Evolutionary conservation across 164 flowering plant genomes (phyloP).

Genomic region (Aristolochia californica): DNA sequence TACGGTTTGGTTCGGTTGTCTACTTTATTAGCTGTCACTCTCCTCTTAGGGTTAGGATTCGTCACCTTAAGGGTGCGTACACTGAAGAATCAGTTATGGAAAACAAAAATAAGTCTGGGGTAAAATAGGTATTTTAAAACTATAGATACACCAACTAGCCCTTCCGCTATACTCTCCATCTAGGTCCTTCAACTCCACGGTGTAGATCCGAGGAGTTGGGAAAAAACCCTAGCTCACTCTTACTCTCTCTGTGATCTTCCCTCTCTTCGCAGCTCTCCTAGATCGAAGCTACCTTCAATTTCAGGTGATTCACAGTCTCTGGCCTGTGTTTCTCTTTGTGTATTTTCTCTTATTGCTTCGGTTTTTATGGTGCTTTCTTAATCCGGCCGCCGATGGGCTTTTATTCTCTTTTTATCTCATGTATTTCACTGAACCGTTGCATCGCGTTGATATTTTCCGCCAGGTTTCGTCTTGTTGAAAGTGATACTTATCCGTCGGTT

Average conservation of each 20-base stretch:
- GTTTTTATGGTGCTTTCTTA: neutral
- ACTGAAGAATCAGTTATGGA: too few species aligned
- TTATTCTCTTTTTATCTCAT: neutral
- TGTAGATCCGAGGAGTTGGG: slow-evolving; percentile 8
- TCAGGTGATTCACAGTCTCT: neutral
- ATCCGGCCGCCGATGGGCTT: neutral
- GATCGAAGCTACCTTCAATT: neutral
- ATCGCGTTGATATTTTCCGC: too few species aligned
- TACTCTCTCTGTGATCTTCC: neutral
- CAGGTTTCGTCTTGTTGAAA: too few species aligned
- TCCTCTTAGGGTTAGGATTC: too few species aligned
- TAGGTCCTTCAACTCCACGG: slow-evolving; percentile 4
- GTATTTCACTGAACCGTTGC: too few species aligned
- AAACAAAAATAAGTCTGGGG: neutral
- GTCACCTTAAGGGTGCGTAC: too few species aligned
- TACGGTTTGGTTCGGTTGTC: too few species aligned
- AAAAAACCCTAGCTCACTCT: slow-evolving; percentile 6
- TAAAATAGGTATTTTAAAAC: neutral
- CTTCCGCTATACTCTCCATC: neutral
- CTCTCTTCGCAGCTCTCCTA: neutral
- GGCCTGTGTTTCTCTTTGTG: neutral
- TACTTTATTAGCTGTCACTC: too few species aligned
- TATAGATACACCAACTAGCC: neutral
- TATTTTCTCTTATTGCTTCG: neutral
- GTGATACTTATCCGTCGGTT: too few species aligned